Percentiles rank a stretch among this genome's conserved stretches.
phyloP scores from a whole-genome alignment of 1,284 basidiomycete species.

The Boletus sp. region DNA sequence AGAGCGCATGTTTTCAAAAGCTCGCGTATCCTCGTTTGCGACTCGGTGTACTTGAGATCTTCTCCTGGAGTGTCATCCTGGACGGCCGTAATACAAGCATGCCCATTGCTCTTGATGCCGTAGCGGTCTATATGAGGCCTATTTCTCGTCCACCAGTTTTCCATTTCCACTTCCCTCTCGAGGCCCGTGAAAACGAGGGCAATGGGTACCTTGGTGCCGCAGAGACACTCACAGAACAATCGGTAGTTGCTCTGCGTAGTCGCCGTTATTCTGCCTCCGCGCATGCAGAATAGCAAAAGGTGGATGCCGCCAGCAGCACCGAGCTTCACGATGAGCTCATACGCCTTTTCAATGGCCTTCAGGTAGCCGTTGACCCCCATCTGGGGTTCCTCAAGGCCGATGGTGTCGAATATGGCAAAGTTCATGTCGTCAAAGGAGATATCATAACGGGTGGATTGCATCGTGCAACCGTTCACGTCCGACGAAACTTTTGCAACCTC shows the following conservation, averaged over 20 bases:
- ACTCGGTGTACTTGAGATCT: constrained; percentile 23
- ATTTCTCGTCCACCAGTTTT: constrained; percentile 40
- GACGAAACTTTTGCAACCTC: constrained; percentile 29
- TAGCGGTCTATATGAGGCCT: constrained; percentile 26
- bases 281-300: constrained; percentile 41
- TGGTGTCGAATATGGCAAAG: constrained; percentile 37
- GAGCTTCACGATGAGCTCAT: constrained; percentile 33
- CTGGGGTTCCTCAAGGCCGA: constrained; percentile 40
- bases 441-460: constrained; percentile 25
- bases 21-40: constrained; percentile 20
- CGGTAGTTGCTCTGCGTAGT: constrained; percentile 36
- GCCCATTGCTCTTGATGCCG: constrained; percentile 31
- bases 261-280: constrained; percentile 34
- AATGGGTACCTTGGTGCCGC: constrained; percentile 34
- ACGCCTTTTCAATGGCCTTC: constrained; percentile 35
- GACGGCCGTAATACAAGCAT: constrained; percentile 41
- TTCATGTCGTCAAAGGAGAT: constrained; percentile 21
- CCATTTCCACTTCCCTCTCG: constrained; percentile 37
- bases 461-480: constrained; percentile 30
- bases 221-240: constrained; percentile 36
- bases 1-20: constrained; percentile 21
- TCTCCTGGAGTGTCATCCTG: constrained; percentile 23
- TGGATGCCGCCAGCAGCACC: constrained; percentile 32
- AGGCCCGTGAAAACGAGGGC: constrained; percentile 39
- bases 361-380: constrained; percentile 27